Percentiles rank a stretch among this genome's conserved stretches.
These are phyloP conservation scores for Xylariaceae sp. DNA, from an alignment of 2,329 filamentous ascomycete genomes.

Conservation along the genomic window DNA sequence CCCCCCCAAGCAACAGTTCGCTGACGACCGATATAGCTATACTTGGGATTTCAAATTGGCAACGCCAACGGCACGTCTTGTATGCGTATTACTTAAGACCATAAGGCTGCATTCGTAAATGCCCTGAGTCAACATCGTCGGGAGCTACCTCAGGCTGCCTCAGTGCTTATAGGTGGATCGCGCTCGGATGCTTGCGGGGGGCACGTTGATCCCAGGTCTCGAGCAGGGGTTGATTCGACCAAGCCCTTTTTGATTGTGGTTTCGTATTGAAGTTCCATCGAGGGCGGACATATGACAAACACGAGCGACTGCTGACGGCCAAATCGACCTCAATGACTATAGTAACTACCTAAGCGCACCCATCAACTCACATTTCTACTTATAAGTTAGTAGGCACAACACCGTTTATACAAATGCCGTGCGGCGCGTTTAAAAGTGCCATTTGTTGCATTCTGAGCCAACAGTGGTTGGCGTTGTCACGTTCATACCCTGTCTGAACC, in stretches of 20 bases:
- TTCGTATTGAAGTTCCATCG: constrained; percentile 17
- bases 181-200: constrained; percentile 13
- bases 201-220: neutral
- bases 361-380: no score
- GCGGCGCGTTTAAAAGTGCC: no score
- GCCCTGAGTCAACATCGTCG: constrained; percentile 14
- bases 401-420: no score
- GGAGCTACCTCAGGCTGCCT: neutral
- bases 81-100: constrained; percentile 2
- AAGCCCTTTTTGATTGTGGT: constrained; percentile 14
- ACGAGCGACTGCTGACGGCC: constrained; percentile 13
- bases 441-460: no score
- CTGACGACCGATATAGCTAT: constrained; percentile 2
- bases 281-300: constrained; percentile 5
- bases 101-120: constrained; percentile 19
- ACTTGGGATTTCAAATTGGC: neutral
- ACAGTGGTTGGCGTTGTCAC: no score
- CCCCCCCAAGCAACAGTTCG: constrained; percentile 4
- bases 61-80: constrained; percentile 10
- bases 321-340: neutral
- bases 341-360: neutral
- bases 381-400: no score
- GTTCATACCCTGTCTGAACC: no score
- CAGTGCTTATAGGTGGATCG: constrained; percentile 12
- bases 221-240: constrained; percentile 15